Evolutionary conservation across 345 rosid species (phyloP).

Genomic region (Salix caprea): DNA sequence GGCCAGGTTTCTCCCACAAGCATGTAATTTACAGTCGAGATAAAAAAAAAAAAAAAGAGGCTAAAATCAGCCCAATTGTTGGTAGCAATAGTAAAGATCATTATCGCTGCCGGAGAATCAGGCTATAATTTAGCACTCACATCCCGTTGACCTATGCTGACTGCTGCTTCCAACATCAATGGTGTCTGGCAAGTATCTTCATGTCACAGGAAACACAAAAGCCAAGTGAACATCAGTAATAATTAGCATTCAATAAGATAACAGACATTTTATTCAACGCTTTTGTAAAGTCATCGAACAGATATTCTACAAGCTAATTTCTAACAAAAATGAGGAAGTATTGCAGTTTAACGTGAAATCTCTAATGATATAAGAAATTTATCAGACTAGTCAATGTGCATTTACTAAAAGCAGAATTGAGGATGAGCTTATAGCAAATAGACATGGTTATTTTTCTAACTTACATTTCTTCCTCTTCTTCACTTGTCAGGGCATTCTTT

Average conservation of each 20-base stretch:
- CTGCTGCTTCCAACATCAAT: slow-evolving; percentile 62
- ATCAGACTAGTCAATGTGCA: background rate
- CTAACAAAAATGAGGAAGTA: background rate
- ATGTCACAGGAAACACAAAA: background rate
- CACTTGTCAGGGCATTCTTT: slow-evolving; percentile 83
- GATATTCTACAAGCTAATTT: background rate
- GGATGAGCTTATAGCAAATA: background rate
- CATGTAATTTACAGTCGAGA: slow-evolving; percentile 39
- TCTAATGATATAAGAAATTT: background rate
- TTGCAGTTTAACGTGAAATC: background rate
- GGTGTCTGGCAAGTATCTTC: slow-evolving; percentile 68
- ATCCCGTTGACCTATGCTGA: slow-evolving; percentile 54
- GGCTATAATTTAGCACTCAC: slow-evolving; percentile 39
- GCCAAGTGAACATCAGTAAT: slow-evolving; percentile 9
- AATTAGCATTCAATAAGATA: background rate
- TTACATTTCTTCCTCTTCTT: slow-evolving; percentile 95
- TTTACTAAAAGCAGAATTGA: background rate
- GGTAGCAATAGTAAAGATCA: slow-evolving; percentile 4
- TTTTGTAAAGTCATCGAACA: background rate
- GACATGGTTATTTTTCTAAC: slow-evolving; percentile 21
- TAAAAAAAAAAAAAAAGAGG: slow-evolving; percentile 12
- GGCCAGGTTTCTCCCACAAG: slow-evolving; percentile 20
- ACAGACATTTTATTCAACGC: background rate
- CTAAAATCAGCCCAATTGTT: slow-evolving; percentile 15
- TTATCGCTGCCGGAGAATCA: slow-evolving; percentile 20